These are phyloP conservation scores for Lentinus brumalis DNA, from an alignment of 768 basidiomycete genomes.

Conservation along the genomic window DNA sequence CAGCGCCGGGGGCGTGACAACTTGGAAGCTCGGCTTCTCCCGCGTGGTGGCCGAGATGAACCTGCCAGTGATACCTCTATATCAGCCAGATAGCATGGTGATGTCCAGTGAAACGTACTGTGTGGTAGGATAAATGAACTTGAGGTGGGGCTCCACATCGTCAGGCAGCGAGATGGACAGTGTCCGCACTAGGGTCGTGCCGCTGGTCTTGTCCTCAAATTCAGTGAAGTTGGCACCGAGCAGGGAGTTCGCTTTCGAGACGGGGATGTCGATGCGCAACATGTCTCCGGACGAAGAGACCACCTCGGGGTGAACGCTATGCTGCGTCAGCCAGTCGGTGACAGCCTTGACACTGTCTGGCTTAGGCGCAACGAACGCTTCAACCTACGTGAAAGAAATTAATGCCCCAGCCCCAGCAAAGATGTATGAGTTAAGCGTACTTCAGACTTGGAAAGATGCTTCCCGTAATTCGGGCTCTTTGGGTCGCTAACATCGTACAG, in stretches of 20 bases:
- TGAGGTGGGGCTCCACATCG: slow-evolving; percentile 31
- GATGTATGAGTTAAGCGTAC: background rate
- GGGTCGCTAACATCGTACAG: slow-evolving; percentile 42
- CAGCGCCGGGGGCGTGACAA: background rate
- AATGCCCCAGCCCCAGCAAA: too few relatives aligned
- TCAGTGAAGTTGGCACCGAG: slow-evolving; percentile 16
- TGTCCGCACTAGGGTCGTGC: slow-evolving; percentile 34
- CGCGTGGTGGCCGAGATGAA: background rate
- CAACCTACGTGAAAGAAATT: background rate
- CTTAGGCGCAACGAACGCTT: background rate
- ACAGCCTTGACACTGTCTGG: slow-evolving; percentile 9
- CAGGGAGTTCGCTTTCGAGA: slow-evolving; percentile 15
- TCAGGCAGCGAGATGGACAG: slow-evolving; percentile 39
- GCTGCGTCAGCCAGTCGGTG: slow-evolving; percentile 8
- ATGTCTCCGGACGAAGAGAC: slow-evolving; percentile 30
- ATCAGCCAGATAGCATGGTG: background rate
- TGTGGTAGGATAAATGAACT: slow-evolving; percentile 34
- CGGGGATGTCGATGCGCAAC: slow-evolving; percentile 32
- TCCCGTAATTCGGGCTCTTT: slow-evolving; percentile 28
- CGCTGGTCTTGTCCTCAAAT: slow-evolving; percentile 34
- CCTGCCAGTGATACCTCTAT: background rate
- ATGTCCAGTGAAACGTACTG: slow-evolving; percentile 18
- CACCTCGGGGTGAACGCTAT: background rate
- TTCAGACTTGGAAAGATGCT: slow-evolving; percentile 16
- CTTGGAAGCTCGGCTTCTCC: background rate